Conservation (phyloP, 2,329 filamentous ascomycete genomes). For the Pyrenophora teres region DNA sequence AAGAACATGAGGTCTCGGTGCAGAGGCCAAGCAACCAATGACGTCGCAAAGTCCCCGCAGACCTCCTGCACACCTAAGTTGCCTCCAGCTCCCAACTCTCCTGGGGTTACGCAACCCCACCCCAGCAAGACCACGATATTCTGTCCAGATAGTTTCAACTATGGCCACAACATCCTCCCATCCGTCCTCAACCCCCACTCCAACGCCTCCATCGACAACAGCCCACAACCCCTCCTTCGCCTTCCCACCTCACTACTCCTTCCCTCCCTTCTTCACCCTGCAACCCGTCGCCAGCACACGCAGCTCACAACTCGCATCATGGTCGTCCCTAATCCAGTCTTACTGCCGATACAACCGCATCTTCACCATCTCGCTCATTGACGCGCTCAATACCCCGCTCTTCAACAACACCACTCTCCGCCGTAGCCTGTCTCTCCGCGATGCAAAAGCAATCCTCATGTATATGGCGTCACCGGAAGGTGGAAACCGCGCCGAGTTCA, state of each 20-base stretch:
- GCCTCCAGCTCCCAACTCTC: not conserved
- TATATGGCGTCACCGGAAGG: slow-evolving; percentile 61
- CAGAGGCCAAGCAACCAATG: slow-evolving; percentile 18
- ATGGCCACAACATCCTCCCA: slow-evolving; percentile 22
- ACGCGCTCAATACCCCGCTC: slow-evolving; percentile 58
- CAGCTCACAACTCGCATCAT: slow-evolving; percentile 78
- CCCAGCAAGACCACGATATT: not conserved
- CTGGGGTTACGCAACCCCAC: not conserved
- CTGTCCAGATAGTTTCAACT: too few species aligned
- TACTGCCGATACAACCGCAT: slow-evolving; percentile 81
- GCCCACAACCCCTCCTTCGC: slow-evolving; percentile 35
- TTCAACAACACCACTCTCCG: slow-evolving; percentile 56
- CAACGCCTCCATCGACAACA: slow-evolving; percentile 13
- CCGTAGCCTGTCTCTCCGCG: slow-evolving; percentile 56
- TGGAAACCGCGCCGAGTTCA: slow-evolving; percentile 68
- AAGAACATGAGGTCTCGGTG: too few species aligned
- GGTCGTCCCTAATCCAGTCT: slow-evolving; percentile 80
- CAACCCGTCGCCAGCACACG: slow-evolving; percentile 76
- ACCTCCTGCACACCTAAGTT: slow-evolving; percentile 8
- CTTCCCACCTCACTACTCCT: slow-evolving; percentile 64
- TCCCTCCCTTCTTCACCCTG: slow-evolving; percentile 84
- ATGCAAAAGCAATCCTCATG: slow-evolving; percentile 59
- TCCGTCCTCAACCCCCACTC: slow-evolving; percentile 12
- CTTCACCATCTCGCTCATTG: slow-evolving; percentile 72
- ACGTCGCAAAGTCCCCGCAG: slow-evolving; percentile 26